Evolutionary conservation across 2,329 filamentous ascomycete genomes (phyloP), one percentile per base, ranked within the genome.

Genomic region (Camillea tinctor): DNA sequence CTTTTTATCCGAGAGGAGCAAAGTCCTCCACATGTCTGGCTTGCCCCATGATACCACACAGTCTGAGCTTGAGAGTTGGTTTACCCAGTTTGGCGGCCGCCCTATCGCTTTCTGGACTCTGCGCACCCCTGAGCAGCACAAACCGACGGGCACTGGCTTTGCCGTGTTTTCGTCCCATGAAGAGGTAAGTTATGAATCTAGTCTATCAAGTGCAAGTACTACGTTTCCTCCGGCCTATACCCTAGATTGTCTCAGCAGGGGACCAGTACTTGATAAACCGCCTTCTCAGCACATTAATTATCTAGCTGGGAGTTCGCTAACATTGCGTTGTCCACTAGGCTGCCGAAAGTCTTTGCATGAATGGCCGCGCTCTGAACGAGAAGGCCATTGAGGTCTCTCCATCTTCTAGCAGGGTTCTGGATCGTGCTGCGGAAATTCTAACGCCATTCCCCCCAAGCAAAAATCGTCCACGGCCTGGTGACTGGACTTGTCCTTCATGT

Each of bases 91-190:
- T 74, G 95, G 95, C 65, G 95, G 95, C 54, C 91, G 95, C 50
- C 95, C 95, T 26, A 99, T 99, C 79, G 95, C 95, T 20, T 99
- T 99, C 80, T 99, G 95, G 95, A 99, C 95, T 19, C 84, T 99
- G 55, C 91, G 94, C 64, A 99, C 95, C 15, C 95, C 95, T 2
- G 95, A 99, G 77, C 95, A 98, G 79, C 95, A 98, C 79, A 99
- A 99, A 83, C 95, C 95, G n/a, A 99, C 95, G 9, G 95, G 95
- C 50, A 96, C 94, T 57, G 95, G 95, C 57, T 99, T 99, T 77
- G 95, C 95, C 54, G 94, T 99, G 59, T 99, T 99, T 75, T 98
- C 95, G 65, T 98, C 94, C 52, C 95, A 99, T 74, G 95, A 99
- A 83, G 95, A 99, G 88, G 93, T 97, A 81, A 80, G 88, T 82